A percentile compares a stretch with the other conserved stretches of the same genome.
These are phyloP conservation scores for Ampelocalamus luodianensis DNA, from an alignment of 176 grass and related monocot genomes.

Conservation along the genomic window DNA sequence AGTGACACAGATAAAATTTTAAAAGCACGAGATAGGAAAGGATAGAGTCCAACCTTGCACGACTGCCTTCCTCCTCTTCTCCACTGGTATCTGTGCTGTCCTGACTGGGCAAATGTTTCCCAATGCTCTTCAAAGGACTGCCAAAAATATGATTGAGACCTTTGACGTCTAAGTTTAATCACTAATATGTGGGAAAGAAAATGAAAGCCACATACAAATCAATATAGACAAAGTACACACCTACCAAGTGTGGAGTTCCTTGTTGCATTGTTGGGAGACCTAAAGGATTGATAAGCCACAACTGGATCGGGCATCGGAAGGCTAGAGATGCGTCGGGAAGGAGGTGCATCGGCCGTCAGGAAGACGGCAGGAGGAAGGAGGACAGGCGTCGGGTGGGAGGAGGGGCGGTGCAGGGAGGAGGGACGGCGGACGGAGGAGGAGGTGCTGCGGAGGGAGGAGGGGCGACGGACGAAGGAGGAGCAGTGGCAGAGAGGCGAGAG, in stretches of 20 bases:
- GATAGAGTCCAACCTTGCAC: slow-evolving; percentile 59
- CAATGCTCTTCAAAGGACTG: slow-evolving; percentile 56
- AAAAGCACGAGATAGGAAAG: background rate
- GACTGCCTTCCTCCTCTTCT: slow-evolving; percentile 56
- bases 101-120: slow-evolving; percentile 45
- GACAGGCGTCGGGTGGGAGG: too few species aligned
- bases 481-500: too few species aligned
- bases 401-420: too few species aligned
- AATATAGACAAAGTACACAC: slow-evolving; percentile 43
- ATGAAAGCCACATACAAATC: background rate
- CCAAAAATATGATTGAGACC: slow-evolving; percentile 29
- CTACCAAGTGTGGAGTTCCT: slow-evolving; percentile 27
- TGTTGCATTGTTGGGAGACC: slow-evolving; percentile 48
- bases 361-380: too few species aligned
- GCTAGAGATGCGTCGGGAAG: too few species aligned
- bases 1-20: background rate
- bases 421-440: too few species aligned
- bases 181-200: background rate
- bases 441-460: too few species aligned
- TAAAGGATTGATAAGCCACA: slow-evolving; percentile 10
- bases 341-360: too few species aligned
- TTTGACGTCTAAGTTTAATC: slow-evolving; percentile 4
- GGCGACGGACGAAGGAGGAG: too few species aligned
- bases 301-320: too few species aligned
- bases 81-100: slow-evolving; percentile 53